phyloP scores from a whole-genome alignment of 805 yeast genomes.

The Cyberlindnera maclurae region DNA sequence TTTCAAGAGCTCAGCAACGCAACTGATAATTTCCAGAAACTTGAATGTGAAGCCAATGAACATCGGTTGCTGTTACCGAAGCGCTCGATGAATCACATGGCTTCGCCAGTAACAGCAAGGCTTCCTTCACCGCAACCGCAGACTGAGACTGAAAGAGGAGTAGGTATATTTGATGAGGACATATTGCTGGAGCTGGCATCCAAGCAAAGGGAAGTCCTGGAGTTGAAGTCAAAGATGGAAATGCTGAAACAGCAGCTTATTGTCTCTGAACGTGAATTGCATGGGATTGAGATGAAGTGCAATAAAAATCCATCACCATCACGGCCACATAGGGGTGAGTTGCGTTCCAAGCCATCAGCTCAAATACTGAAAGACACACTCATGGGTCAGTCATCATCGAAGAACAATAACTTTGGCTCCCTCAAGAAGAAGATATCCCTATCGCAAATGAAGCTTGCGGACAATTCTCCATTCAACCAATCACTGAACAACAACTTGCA shows the following conservation, averaged over 20 bases:
- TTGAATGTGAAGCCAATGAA: slow-evolving; percentile 7
- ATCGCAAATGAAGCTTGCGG: slow-evolving; percentile 9
- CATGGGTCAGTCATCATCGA: slow-evolving; percentile 3
- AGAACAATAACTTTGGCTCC: slow-evolving; percentile 12
- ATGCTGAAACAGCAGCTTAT: slow-evolving; percentile 30
- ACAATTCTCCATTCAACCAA: slow-evolving; percentile 7
- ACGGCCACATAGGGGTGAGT: not conserved
- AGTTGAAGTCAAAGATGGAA: slow-evolving; percentile 36
- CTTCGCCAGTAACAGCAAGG: not conserved
- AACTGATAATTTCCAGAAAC: slow-evolving; percentile 10
- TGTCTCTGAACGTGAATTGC: slow-evolving; percentile 32
- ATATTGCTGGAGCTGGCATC: slow-evolving; percentile 36
- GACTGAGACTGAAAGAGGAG: not conserved
- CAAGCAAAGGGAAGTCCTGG: slow-evolving; percentile 47
- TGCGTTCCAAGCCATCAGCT: slow-evolving; percentile 12
- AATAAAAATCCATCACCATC: slow-evolving; percentile 9
- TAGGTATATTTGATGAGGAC: slow-evolving; percentile 9
- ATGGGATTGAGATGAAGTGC: slow-evolving; percentile 28
- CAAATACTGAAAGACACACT: slow-evolving; percentile 7
- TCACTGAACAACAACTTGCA: slow-evolving; percentile 14
- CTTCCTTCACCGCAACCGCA: not conserved
- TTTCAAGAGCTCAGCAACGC: slow-evolving; percentile 10
- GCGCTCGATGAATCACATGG: slow-evolving; percentile 1
- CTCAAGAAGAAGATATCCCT: slow-evolving; percentile 20
- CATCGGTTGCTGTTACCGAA: slow-evolving; percentile 1